Evolutionary conservation across 2,329 filamentous ascomycete genomes (phyloP), one percentile per base, ranked within the genome.

Genomic region (Ophiostoma tasmaniense): DNA sequence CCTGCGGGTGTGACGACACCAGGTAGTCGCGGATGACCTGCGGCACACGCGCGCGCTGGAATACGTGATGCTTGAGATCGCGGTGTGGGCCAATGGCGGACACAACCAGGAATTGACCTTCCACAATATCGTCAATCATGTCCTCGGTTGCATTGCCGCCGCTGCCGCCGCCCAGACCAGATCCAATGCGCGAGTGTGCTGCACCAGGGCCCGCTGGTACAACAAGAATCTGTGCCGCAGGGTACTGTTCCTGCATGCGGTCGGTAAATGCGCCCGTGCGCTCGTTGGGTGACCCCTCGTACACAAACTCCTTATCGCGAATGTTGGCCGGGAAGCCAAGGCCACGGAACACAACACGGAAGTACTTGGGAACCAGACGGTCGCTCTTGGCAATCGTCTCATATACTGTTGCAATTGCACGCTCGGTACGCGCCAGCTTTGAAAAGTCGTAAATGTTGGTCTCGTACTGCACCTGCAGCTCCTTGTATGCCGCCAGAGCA

Each of bases 391-490:
- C 86, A 71, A 97, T 90, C 17, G 85, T 89, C 77, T 98, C 95
- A 77, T 97, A 93, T 30, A 98, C 93, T 66, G 90, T 91, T 25
- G 93, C 94, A 80, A 97, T 97, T 7, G 94, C 93, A 71, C 93
- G 85, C 77, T 97, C 90, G 0, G 93, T 90, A 71, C 93, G 87
- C 0, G 95, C 93, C 30, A 99, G 84, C 79, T 99, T 97, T 42
- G 89, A 84, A 74, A 96, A 97, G 79, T 99, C 95, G 77, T 93
- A 97, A 0, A 91, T 81, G 71, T 93, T 96, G 73, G 85, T 87
- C 80, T 97, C 93, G 76, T 98, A 99, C 78, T 98, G 93, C n/a
- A 83, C 80, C 65, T 93, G 91, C 67, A 99, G 87, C 78, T 99
- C 94, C 76, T 91, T 90, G 79, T 99, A 98, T 2, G 92, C 92